These are phyloP conservation scores for Melianthus villosus DNA, from an alignment of 441 rosid genomes.

Conservation along the genomic window DNA sequence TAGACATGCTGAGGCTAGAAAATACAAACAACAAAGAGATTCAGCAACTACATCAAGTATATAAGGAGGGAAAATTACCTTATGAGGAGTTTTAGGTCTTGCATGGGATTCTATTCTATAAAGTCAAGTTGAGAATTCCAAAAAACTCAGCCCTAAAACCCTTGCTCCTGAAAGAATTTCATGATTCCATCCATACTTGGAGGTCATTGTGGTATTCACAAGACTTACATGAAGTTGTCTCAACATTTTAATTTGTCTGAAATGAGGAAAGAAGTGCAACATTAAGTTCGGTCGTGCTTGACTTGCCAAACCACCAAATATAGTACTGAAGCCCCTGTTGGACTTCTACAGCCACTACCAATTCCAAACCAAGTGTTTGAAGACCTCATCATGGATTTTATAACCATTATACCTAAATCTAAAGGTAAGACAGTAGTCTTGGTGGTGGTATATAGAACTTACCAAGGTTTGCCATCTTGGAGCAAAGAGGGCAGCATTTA, in stretches of 20 bases:
- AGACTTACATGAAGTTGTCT: neutral
- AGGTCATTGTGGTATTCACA: neutral
- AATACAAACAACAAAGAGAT: no score
- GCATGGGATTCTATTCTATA: no score
- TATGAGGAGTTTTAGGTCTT: no score
- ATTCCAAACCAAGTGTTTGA: no score
- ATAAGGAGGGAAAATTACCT: no score
- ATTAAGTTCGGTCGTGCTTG: neutral
- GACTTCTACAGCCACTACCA: neutral
- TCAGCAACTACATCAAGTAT: no score
- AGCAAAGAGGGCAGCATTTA: no score
- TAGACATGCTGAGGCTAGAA: neutral
- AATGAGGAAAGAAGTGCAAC: neutral
- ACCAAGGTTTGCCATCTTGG: no score
- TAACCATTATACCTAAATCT: no score
- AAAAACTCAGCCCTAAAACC: fast-evolving
- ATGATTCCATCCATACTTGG: neutral
- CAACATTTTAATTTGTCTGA: neutral
- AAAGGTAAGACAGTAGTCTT: no score
- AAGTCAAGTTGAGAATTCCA: neutral
- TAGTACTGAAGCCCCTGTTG: neutral
- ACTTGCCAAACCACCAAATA: neutral
- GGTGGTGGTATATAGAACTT: no score
- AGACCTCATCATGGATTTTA: no score
- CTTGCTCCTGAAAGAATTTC: neutral